A percentile compares a stretch with the other conserved stretches of the same genome.
Conservation (phyloP, 352 stramenopile genomes). For the Pythium aquatile region DNA sequence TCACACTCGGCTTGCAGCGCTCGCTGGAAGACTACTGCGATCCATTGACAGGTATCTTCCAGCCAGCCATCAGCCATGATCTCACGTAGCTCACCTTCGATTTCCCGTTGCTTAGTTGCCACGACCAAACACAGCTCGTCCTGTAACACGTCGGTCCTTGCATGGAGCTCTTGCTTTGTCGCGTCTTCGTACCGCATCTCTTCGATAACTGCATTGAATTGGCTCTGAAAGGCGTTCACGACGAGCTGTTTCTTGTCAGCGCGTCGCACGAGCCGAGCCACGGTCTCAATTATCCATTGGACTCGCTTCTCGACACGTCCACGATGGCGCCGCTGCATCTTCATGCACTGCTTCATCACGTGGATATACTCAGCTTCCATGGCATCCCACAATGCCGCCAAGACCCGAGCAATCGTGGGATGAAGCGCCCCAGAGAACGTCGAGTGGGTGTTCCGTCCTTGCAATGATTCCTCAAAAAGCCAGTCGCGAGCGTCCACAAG, state of each 20-base stretch:
- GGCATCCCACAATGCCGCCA: conserved; percentile 49
- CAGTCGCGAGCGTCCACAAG: conserved; percentile 24
- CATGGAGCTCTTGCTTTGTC: conserved; percentile 81
- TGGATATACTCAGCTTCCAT: conserved; percentile 57
- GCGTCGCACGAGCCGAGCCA: conserved; percentile 58
- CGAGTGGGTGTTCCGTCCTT: not conserved
- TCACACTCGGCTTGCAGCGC: conserved; percentile 71
- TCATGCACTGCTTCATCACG: conserved; percentile 47
- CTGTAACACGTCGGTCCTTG: conserved; percentile 67
- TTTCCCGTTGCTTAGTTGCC: conserved; percentile 35
- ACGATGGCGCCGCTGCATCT: conserved; percentile 37
- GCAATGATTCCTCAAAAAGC: conserved; percentile 18
- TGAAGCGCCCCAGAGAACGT: conserved; percentile 23
- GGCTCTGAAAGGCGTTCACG: conserved; percentile 64
- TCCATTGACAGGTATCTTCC: conserved; percentile 50
- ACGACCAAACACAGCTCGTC: conserved; percentile 55
- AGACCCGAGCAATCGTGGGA: conserved; percentile 30
- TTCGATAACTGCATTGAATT: conserved; percentile 78
- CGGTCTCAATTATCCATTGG: conserved; percentile 38
- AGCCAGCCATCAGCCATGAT: conserved; percentile 55
- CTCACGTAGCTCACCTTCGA: conserved; percentile 45
- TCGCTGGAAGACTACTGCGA: conserved; percentile 49
- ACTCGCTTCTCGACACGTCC: conserved; percentile 28
- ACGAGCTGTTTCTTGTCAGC: conserved; percentile 63
- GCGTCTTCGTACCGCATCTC: conserved; percentile 82